Conservation (phyloP, 169 alveolate genomes). For the Toxoplasma gondii region DNA sequence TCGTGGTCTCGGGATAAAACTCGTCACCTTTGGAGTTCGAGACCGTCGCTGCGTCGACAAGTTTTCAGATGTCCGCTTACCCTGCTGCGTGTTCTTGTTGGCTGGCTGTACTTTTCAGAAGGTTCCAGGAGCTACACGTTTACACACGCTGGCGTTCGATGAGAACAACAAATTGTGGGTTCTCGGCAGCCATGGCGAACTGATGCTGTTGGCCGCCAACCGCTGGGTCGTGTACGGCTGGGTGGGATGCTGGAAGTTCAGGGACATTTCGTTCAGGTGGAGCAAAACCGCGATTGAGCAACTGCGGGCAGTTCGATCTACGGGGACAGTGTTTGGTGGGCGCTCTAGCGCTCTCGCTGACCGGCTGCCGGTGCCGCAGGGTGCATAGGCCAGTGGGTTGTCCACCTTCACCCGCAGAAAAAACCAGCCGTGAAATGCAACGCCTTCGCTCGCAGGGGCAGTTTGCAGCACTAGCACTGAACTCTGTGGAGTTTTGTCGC, state of each 20-base stretch:
- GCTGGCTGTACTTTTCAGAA: conserved; percentile 12
- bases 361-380: background rate
- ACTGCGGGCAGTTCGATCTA: background rate
- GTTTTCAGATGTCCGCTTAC: background rate
- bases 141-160: conserved; percentile 52
- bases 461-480: too few species aligned
- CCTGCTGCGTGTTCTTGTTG: background rate
- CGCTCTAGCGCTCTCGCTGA: background rate
- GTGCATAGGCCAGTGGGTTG: background rate
- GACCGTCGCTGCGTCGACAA: too few species aligned
- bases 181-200: conserved; percentile 49
- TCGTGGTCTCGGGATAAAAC: too few species aligned
- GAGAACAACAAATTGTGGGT: conserved; percentile 51
- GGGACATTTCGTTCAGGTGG: conserved; percentile 45
- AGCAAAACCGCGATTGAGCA: conserved; percentile 7
- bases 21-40: too few species aligned
- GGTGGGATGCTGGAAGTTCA: conserved; percentile 60
- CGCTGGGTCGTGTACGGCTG: conserved; percentile 57
- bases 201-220: conserved; percentile 51
- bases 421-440: too few species aligned
- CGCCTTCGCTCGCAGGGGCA: too few species aligned
- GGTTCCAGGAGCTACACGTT: conserved; percentile 42
- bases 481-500: too few species aligned
- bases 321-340: background rate
- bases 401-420: too few species aligned